Conservation (phyloP, 2,329 filamentous ascomycete genomes). For the Leptographium lundbergii region DNA sequence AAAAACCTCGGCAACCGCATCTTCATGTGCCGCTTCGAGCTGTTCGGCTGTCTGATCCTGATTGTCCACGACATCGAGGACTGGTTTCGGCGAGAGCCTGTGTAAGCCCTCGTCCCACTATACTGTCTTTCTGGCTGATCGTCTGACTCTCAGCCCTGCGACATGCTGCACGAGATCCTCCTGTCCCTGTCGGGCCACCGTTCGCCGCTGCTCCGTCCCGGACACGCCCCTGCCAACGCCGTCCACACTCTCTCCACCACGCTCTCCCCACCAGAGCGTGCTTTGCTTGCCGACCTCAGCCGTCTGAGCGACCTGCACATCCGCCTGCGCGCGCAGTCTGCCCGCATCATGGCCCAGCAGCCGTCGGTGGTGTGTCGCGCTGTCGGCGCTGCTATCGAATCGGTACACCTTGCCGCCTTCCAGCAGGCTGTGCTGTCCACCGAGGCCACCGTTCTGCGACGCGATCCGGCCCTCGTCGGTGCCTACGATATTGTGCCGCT, state of each 20-base stretch:
- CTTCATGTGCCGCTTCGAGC: slow-evolving; percentile 12
- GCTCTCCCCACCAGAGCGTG: slow-evolving; percentile 67
- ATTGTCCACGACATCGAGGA: slow-evolving; percentile 9
- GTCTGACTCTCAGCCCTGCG: background rate
- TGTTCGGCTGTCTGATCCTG: slow-evolving; percentile 12
- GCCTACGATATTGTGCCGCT: slow-evolving; percentile 89
- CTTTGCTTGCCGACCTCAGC: slow-evolving; percentile 65
- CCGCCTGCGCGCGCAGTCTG: slow-evolving; percentile 53
- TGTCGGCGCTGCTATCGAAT: slow-evolving; percentile 64
- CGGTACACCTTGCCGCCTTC: slow-evolving; percentile 65
- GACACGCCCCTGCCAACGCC: slow-evolving; percentile 28
- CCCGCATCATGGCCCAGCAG: slow-evolving; percentile 57
- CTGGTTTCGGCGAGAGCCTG: background rate
- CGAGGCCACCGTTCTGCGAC: slow-evolving; percentile 62
- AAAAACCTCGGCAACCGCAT: background rate
- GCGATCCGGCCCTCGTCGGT: slow-evolving; percentile 70
- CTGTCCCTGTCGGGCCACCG: slow-evolving; percentile 90
- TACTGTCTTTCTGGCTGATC: no score
- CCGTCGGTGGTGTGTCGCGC: slow-evolving; percentile 76
- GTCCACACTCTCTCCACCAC: slow-evolving; percentile 25
- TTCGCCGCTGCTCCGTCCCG: slow-evolving; percentile 65
- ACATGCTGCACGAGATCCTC: slow-evolving; percentile 97
- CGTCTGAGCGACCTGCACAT: slow-evolving; percentile 69
- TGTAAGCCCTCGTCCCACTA: background rate
- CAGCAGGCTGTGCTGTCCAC: slow-evolving; percentile 76